Evolutionary conservation across 192 early-diverging fungal genomes (phyloP).

Genomic region (Entomortierella lignicola): DNA sequence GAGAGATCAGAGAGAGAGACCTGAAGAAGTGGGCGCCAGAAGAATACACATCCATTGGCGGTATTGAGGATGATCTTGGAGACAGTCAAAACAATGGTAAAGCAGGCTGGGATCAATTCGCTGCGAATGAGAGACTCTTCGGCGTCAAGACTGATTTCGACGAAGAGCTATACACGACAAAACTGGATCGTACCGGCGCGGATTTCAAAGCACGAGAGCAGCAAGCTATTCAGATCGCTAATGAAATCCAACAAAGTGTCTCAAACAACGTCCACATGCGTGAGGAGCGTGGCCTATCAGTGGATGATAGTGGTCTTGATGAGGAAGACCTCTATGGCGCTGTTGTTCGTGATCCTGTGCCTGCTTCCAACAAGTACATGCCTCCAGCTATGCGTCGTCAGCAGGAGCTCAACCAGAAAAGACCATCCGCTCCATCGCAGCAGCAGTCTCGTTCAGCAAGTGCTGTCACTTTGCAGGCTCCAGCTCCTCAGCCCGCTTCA

Average conservation of each 20-base stretch:
- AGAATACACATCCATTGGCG: slow-evolving; percentile 56
- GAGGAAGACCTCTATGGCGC: slow-evolving; percentile 93
- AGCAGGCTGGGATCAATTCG: slow-evolving; percentile 96
- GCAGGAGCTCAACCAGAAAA: slow-evolving; percentile 56
- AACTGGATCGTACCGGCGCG: slow-evolving; percentile 83
- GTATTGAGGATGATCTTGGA: slow-evolving; percentile 53
- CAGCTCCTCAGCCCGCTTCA: background rate
- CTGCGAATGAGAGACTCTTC: slow-evolving; percentile 91
- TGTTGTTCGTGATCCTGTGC: slow-evolving; percentile 70
- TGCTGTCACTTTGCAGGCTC: background rate
- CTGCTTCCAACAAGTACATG: slow-evolving; percentile 82
- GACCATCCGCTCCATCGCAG: slow-evolving; percentile 17
- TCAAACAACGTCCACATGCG: slow-evolving; percentile 85
- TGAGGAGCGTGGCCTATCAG: slow-evolving; percentile 84
- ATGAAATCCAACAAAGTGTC: slow-evolving; percentile 86
- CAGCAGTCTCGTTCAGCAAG: slow-evolving; percentile 7
- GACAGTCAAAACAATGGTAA: slow-evolving; percentile 28
- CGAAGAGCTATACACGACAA: slow-evolving; percentile 97
- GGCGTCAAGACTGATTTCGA: slow-evolving; percentile 96
- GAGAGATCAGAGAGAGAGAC: slow-evolving; percentile 79
- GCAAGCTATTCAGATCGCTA: slow-evolving; percentile 87
- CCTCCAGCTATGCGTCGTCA: slow-evolving; percentile 83
- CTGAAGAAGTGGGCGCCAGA: slow-evolving; percentile 90
- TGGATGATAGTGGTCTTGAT: slow-evolving; percentile 77
- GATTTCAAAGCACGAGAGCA: slow-evolving; percentile 90